Conservation (phyloP, 2,329 filamentous ascomycete species). For the Aspergillus hortae region DNA sequence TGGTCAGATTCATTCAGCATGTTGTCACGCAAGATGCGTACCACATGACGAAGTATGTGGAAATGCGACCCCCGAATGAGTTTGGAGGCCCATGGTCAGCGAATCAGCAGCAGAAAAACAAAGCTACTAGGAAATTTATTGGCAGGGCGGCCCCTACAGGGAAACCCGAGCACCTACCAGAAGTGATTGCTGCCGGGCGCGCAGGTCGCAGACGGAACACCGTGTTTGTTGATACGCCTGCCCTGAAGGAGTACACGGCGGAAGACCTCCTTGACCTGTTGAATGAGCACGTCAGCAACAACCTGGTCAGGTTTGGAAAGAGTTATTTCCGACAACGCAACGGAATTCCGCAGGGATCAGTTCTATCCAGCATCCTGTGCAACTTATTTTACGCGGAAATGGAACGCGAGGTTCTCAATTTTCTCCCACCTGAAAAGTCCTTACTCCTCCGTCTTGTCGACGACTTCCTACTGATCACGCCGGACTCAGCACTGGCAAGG, state of each 20-base stretch:
- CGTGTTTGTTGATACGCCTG: constrained; percentile 70
- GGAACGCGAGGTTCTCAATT: constrained; percentile 66
- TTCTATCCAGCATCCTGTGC: constrained; percentile 81
- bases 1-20: constrained; percentile 63
- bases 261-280: constrained; percentile 66
- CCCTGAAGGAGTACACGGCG: constrained; percentile 56
- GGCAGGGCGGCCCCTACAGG: constrained; percentile 47
- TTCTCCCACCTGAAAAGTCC: constrained; percentile 58
- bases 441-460: constrained; percentile 81
- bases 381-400: constrained; percentile 95
- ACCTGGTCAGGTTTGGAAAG: constrained; percentile 84
- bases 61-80: constrained; percentile 56
- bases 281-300: constrained; percentile 73
- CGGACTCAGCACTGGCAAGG: constrained; percentile 61
- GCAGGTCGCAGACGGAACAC: constrained; percentile 57
- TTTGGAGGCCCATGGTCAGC: constrained; percentile 19
- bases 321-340: constrained; percentile 81
- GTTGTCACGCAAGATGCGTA: constrained; percentile 62
- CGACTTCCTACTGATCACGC: constrained; percentile 87
- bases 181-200: constrained; percentile 37
- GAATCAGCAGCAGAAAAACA: constrained; percentile 14
- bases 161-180: constrained; percentile 45
- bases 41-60: constrained; percentile 67
- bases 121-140: constrained; percentile 47
- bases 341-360: constrained; percentile 90